Evolutionary conservation across 2,329 filamentous ascomycete genomes (phyloP).

Genomic region (Colletotrichum musae): DNA sequence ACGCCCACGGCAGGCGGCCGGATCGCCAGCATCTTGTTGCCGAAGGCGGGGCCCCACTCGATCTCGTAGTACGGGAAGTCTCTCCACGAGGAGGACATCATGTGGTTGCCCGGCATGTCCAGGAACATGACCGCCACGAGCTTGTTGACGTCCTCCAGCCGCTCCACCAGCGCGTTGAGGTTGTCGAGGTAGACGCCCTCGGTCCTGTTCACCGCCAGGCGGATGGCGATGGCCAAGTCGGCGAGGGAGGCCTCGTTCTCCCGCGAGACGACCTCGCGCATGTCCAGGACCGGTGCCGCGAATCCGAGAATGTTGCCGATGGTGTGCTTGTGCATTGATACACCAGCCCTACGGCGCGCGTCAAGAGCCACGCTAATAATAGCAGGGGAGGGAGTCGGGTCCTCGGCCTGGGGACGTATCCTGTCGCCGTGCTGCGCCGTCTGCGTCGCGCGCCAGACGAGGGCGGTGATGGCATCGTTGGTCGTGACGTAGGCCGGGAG

Average conservation of each 20-base stretch:
- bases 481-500: constrained; percentile 48
- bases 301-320: no score
- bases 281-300: no score
- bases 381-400: constrained; percentile 42
- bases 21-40: no score
- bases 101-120: constrained; percentile 53
- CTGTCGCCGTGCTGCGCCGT: constrained; percentile 17
- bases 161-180: constrained; percentile 49
- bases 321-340: no score
- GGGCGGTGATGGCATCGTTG: constrained; percentile 35
- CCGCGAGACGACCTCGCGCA: no score
- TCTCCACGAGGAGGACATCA: constrained; percentile 45
- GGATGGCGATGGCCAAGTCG: no score
- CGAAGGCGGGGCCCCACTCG: no score
- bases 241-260: no score
- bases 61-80: no score
- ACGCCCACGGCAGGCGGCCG: no score
- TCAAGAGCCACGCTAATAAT: no score
- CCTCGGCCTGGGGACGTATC: constrained; percentile 29
- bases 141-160: constrained; percentile 49
- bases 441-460: constrained; percentile 37
- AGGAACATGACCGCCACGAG: constrained; percentile 52
- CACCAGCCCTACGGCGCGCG: no score
- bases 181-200: constrained; percentile 50
- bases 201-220: constrained; percentile 46